Evolutionary conservation across 1,139 yeast species (phyloP).

Genomic region (Candida buenavistaensis): DNA sequence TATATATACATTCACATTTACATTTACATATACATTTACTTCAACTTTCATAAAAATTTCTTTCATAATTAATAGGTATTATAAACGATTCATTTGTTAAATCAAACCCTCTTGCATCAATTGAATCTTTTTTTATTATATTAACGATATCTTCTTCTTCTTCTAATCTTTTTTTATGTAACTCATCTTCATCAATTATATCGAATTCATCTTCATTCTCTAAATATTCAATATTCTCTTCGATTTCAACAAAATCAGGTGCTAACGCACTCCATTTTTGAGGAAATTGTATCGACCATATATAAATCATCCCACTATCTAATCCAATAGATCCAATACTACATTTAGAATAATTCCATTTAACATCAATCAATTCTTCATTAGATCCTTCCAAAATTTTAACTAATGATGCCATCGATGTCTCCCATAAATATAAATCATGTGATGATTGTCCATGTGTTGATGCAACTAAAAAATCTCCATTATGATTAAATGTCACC

Average conservation of each 20-base stretch:
- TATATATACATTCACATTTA: no score
- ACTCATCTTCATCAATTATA: constrained; percentile 63
- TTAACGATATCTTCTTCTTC: constrained; percentile 75
- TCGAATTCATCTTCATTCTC: constrained; percentile 95
- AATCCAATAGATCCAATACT: constrained; percentile 84
- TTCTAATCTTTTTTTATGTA: constrained; percentile 58
- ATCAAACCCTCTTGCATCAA: constrained; percentile 70
- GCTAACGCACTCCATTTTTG: constrained; percentile 98
- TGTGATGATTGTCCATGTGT: constrained; percentile 86
- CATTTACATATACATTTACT: no score
- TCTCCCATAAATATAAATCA: constrained; percentile 92
- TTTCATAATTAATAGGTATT: constrained; percentile 43
- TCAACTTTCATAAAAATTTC: constrained; percentile 11
- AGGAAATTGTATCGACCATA: constrained; percentile 83
- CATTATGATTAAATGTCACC: constrained; percentile 71
- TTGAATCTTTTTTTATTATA: constrained; percentile 58
- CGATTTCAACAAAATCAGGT: constrained; percentile 94
- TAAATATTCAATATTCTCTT: constrained; percentile 84
- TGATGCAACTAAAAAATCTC: constrained; percentile 85
- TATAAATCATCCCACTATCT: constrained; percentile 78
- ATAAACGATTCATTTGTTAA: constrained; percentile 40
- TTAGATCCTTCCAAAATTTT: constrained; percentile 92
- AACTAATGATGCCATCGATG: constrained; percentile 80
- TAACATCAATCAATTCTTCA: constrained; percentile 80
- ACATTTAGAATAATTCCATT: constrained; percentile 80